These are phyloP conservation scores for Chaetomium cochliodes DNA, from an alignment of 495 filamentous ascomycete species.

Conservation along the genomic window DNA sequence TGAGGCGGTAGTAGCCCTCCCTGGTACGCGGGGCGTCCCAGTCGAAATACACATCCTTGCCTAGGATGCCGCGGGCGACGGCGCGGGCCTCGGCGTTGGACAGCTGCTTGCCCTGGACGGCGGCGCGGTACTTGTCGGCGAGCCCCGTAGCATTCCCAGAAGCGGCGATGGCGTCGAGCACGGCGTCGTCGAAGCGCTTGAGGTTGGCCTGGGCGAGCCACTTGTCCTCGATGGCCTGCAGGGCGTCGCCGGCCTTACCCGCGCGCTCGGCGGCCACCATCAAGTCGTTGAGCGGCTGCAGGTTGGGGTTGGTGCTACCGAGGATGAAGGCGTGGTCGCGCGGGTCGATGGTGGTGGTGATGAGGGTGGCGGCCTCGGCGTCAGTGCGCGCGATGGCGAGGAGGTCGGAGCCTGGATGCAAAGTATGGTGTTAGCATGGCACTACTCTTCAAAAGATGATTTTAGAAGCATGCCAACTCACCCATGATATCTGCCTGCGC, in stretches of 20 bases:
- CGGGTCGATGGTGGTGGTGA: constrained; percentile 92
- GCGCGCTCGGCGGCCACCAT: constrained; percentile 82
- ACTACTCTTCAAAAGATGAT: too few species aligned
- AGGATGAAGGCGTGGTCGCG: constrained; percentile 94
- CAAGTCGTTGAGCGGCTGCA: constrained; percentile 83
- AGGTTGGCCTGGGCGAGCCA: constrained; percentile 82
- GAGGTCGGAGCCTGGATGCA: constrained; percentile 65
- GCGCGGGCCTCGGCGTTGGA: constrained; percentile 78
- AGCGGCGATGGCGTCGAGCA: constrained; percentile 74
- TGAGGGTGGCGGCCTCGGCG: constrained; percentile 94
- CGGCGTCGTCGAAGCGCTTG: constrained; percentile 88
- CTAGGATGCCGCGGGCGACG: constrained; percentile 78
- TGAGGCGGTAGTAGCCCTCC: constrained; percentile 90
- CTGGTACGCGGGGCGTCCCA: constrained; percentile 90
- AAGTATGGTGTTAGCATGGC: too few species aligned
- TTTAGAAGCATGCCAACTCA: constrained; percentile 33
- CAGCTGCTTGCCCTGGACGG: constrained; percentile 67
- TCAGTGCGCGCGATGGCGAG: constrained; percentile 91
- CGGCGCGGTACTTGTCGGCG: constrained; percentile 60
- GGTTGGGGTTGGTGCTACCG: constrained; percentile 78
- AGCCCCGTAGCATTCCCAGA: constrained; percentile 65
- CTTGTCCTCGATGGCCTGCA: constrained; percentile 89
- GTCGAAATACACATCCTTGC: constrained; percentile 82
- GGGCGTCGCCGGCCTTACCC: constrained; percentile 75
- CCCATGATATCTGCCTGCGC: constrained; percentile 99